Conservation (phyloP, 805 yeast species). For the Candida easanensis region DNA sequence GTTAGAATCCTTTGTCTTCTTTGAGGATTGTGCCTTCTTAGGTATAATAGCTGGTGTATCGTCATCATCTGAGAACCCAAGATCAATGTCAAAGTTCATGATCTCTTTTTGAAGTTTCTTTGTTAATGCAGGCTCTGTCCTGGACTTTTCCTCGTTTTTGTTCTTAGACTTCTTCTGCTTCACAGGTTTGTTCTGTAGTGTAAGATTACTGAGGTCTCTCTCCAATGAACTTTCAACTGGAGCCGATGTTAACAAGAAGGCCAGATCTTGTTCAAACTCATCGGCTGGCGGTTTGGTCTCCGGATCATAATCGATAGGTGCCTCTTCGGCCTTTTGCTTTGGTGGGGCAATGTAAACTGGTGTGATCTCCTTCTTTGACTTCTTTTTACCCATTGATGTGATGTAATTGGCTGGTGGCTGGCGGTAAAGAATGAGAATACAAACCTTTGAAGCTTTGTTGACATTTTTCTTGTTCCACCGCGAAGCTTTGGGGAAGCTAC, state of each 20-base stretch:
- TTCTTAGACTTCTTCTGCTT: background rate
- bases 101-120: slow-evolving; percentile 19
- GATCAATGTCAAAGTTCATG: slow-evolving; percentile 19
- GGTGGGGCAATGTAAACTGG: slow-evolving; percentile 15
- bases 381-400: slow-evolving; percentile 13
- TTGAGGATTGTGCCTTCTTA: background rate
- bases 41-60: background rate
- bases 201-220: background rate
- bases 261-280: slow-evolving; percentile 21
- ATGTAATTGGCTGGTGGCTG: no score
- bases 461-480: no score
- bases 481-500: no score
- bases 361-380: background rate
- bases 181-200: background rate
- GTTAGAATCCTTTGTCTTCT: background rate
- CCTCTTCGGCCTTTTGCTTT: background rate
- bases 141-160: background rate
- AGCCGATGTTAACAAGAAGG: slow-evolving; percentile 12
- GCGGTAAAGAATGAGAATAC: no score
- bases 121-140: background rate
- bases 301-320: slow-evolving; percentile 14
- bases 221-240: background rate
- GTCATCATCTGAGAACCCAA: slow-evolving; percentile 15
- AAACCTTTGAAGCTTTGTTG: no score
- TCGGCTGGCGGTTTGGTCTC: slow-evolving; percentile 16